These are phyloP conservation scores for Piloderma croceum DNA, from an alignment of 768 basidiomycete genomes.

Conservation along the genomic window DNA sequence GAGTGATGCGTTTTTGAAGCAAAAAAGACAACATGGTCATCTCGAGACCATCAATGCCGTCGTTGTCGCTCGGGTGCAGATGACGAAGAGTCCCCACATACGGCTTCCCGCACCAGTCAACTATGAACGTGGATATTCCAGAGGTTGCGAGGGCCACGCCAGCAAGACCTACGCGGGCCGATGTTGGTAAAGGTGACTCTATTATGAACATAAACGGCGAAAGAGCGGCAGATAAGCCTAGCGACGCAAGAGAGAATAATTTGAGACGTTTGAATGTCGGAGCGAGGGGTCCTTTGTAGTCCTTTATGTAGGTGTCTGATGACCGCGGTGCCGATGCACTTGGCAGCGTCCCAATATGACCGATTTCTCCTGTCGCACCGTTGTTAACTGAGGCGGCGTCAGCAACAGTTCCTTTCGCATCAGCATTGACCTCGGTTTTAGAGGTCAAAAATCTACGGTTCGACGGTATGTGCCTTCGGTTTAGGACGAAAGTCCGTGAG, in stretches of 20 bases:
- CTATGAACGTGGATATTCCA: constrained; percentile 66
- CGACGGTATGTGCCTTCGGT: too few relatives aligned
- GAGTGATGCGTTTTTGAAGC: constrained; percentile 57
- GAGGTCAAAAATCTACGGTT: too few relatives aligned
- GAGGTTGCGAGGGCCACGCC: constrained; percentile 68
- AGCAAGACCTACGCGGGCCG: constrained; percentile 64
- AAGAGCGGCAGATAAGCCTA: constrained; percentile 60
- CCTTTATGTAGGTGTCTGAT: too few relatives aligned
- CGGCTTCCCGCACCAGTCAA: constrained; percentile 58
- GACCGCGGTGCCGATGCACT: too few relatives aligned
- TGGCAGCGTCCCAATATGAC: too few relatives aligned
- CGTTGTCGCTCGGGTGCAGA: constrained; percentile 39
- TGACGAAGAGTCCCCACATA: constrained; percentile 65
- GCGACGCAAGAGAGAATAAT: constrained; percentile 75
- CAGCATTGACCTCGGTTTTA: too few relatives aligned
- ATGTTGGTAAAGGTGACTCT: constrained; percentile 67
- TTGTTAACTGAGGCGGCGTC: too few relatives aligned
- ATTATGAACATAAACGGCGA: constrained; percentile 79
- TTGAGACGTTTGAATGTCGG: constrained; percentile 74
- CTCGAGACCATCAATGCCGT: constrained; percentile 52
- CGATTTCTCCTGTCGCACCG: too few relatives aligned
- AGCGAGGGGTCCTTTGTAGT: constrained; percentile 71
- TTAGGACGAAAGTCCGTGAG: too few relatives aligned
- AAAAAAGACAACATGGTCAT: constrained; percentile 62
- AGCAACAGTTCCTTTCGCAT: too few relatives aligned